Conservation (phyloP, 2,329 filamentous ascomycete genomes). For the Helotiales sp. region DNA sequence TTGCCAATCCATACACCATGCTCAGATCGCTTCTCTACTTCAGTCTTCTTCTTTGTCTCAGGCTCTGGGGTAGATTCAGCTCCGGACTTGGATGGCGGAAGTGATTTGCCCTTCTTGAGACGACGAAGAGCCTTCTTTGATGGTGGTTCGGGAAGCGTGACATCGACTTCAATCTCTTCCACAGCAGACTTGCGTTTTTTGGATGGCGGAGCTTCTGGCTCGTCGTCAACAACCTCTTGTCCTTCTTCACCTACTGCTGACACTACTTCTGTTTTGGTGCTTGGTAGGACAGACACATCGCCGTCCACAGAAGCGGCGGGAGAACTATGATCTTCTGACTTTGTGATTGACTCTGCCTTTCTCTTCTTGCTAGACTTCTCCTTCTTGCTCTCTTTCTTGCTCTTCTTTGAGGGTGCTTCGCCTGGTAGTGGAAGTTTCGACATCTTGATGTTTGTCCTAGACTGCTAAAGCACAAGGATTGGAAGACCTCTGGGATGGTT, state of each 20-base stretch:
- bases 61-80: constrained; percentile 40
- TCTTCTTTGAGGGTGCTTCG: neutral
- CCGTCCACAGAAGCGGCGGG: neutral
- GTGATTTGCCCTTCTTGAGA: constrained; percentile 77
- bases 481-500: no score
- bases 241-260: constrained; percentile 3
- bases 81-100: constrained; percentile 45
- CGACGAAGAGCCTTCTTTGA: constrained; percentile 92
- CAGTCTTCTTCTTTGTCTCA: constrained; percentile 40
- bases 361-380: constrained; percentile 34
- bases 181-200: constrained; percentile 67
- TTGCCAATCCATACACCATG: constrained; percentile 97
- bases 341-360: constrained; percentile 22
- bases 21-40: constrained; percentile 64
- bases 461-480: neutral
- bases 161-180: constrained; percentile 85
- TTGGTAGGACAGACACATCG: neutral
- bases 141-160: constrained; percentile 85
- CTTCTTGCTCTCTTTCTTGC: constrained; percentile 30
- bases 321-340: neutral
- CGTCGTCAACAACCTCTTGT: neutral
- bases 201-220: constrained; percentile 22
- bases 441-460: neutral
- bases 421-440: neutral
- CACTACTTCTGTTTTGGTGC: constrained; percentile 1